Evolutionary conservation across 2,329 filamentous ascomycete species (phyloP).

Genomic region (Nannizziopsis arthrosporioides): DNA sequence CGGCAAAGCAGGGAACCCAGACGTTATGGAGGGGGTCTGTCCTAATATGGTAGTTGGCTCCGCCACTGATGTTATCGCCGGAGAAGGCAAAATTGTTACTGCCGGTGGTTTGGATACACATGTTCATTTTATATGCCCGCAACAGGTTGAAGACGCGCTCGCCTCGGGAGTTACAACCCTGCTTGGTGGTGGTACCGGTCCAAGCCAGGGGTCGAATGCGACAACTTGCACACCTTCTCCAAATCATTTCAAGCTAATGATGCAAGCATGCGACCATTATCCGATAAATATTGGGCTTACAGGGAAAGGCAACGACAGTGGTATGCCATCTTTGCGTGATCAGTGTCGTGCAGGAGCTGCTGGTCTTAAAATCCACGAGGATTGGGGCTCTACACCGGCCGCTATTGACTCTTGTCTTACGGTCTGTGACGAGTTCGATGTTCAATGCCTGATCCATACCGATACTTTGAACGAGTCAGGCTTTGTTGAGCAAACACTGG

Average conservation of each 20-base stretch:
- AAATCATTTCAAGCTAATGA: conserved; percentile 74
- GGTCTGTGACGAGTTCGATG: conserved; percentile 81
- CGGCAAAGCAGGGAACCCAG: conserved; percentile 93
- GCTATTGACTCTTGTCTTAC: conserved; percentile 78
- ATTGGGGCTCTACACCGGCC: conserved; percentile 85
- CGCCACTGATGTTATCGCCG: conserved; percentile 84
- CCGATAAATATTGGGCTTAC: conserved; percentile 86
- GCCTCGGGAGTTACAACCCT: conserved; percentile 81
- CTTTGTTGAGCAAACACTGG: conserved; percentile 86
- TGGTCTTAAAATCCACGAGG: conserved; percentile 88
- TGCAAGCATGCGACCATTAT: conserved; percentile 69
- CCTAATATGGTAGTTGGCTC: conserved; percentile 69
- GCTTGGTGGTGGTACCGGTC: conserved; percentile 81
- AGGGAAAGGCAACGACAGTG: conserved; percentile 82
- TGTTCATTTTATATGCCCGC: conserved; percentile 90
- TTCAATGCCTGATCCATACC: conserved; percentile 90
- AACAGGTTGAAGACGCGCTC: conserved; percentile 74
- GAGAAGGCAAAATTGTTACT: conserved; percentile 80
- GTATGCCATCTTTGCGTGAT: conserved; percentile 57
- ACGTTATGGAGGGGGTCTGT: conserved; percentile 83
- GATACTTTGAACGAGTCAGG: conserved; percentile 94
- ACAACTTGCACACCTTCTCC: conserved; percentile 87
- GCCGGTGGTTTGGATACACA: conserved; percentile 83
- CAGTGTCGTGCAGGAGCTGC: conserved; percentile 75
- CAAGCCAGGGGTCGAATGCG: conserved; percentile 81